phyloP scores from a whole-genome alignment of 2,329 filamentous ascomycete species.

The Colletotrichum brevisporum region DNA sequence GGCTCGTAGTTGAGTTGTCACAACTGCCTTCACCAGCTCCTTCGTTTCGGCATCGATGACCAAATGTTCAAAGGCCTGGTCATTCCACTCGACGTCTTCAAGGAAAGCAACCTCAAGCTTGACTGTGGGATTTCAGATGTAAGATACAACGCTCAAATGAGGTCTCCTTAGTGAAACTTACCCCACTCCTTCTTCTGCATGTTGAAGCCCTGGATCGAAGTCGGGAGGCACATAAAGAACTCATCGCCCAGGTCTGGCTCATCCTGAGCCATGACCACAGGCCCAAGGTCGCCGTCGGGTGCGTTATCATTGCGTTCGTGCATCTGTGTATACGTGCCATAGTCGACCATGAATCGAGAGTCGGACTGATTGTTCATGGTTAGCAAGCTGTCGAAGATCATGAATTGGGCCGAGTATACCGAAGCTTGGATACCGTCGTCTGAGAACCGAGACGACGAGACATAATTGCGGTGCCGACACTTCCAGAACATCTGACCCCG shows the following conservation, averaged over 20 bases:
- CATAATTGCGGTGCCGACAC: not conserved
- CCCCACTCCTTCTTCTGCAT: conserved; percentile 24
- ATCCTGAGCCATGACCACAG: not conserved
- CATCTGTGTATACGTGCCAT: not conserved
- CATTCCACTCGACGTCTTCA: conserved; percentile 29
- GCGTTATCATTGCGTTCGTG: not conserved
- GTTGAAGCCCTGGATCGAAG: not conserved
- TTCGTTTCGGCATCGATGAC: conserved; percentile 44
- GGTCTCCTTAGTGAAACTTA: not conserved
- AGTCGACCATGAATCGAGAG: conserved; percentile 15
- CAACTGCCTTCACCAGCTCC: conserved; percentile 49
- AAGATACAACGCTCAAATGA: not conserved
- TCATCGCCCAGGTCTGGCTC: not conserved
- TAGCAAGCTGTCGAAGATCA: not conserved
- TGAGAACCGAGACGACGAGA: conserved; percentile 1
- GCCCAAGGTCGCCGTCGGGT: not conserved
- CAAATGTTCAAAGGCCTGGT: conserved; percentile 41
- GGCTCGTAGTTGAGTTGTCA: conserved; percentile 41
- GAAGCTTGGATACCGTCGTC: not conserved
- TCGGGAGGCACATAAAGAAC: conserved; percentile 5
- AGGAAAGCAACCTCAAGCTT: conserved; percentile 2
- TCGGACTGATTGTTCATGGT: not conserved
- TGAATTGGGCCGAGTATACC: not conserved
- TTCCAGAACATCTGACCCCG: conserved; percentile 14
- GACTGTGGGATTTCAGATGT: not conserved